phyloP scores from a whole-genome alignment of 768 basidiomycete species.

The Collybia mongolica region DNA sequence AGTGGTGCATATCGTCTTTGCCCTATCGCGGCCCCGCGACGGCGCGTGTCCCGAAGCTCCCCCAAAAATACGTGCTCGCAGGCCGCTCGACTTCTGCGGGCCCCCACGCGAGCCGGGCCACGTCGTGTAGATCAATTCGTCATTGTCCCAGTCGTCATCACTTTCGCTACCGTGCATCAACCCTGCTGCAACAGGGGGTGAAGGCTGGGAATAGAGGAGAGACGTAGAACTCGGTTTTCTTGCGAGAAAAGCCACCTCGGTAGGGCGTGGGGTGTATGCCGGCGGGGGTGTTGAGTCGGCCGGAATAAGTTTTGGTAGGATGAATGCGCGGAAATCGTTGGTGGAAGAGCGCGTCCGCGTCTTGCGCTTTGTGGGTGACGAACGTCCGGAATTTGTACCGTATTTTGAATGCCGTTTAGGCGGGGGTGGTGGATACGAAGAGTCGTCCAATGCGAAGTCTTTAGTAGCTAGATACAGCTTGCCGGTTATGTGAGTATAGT shows the following conservation, averaged over 20 bases:
- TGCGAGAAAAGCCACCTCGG: conserved; percentile 15
- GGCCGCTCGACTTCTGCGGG: conserved; percentile 9
- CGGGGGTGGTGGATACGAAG: not conserved
- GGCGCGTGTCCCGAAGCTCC: conserved; percentile 12
- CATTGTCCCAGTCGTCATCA: conserved; percentile 30
- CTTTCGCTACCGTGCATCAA: conserved; percentile 22
- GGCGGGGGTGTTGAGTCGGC: conserved; percentile 19
- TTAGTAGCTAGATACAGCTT: no score
- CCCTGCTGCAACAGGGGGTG: conserved; percentile 1
- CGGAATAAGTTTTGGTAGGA: conserved; percentile 15
- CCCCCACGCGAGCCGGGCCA: conserved; percentile 15
- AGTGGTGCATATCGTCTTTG: conserved; percentile 61
- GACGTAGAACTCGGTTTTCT: conserved; percentile 22
- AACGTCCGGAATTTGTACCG: no score
- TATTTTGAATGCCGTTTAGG: not conserved
- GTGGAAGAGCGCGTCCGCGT: conserved; percentile 11
- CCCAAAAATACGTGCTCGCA: conserved; percentile 32
- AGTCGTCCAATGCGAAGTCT: no score
- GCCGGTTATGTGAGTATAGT: not conserved
- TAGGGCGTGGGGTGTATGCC: conserved; percentile 11
- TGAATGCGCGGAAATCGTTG: conserved; percentile 13
- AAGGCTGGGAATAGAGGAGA: conserved; percentile 14
- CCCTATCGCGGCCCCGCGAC: conserved; percentile 26
- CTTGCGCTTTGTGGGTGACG: conserved; percentile 4
- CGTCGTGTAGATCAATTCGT: conserved; percentile 29